phyloP scores from a whole-genome alignment of 495 filamentous ascomycete genomes.

The Podospora conica region DNA sequence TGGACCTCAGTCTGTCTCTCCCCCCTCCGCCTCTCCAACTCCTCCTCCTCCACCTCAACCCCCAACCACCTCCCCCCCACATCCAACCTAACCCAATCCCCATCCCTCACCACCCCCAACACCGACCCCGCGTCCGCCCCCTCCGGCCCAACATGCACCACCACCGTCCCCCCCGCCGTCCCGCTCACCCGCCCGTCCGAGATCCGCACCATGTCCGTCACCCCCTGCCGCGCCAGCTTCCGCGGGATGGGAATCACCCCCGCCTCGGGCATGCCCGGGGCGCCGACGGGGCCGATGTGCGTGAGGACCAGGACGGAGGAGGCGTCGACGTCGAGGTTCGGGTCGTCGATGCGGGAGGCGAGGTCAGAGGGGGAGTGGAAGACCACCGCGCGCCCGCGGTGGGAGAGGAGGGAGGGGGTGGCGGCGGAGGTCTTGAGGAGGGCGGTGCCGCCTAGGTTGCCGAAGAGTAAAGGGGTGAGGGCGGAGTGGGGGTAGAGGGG shows the following conservation, averaged over 20 bases:
- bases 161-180: slow-evolving; percentile 63
- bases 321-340: slow-evolving; percentile 43
- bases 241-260: slow-evolving; percentile 59
- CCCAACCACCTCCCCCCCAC: slow-evolving; percentile 38
- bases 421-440: slow-evolving; percentile 61
- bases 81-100: slow-evolving; percentile 53
- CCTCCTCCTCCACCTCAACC: slow-evolving; percentile 44
- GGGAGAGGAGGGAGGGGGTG: slow-evolving; percentile 42
- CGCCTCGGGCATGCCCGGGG: slow-evolving; percentile 65
- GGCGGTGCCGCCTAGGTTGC: slow-evolving; percentile 52
- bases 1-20: slow-evolving; percentile 24
- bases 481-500: slow-evolving; percentile 52
- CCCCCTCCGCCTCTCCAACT: slow-evolving; percentile 37
- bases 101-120: slow-evolving; percentile 54
- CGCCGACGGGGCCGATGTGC: slow-evolving; percentile 57
- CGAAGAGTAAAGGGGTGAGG: slow-evolving; percentile 45
- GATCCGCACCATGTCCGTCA: slow-evolving; percentile 59
- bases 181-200: slow-evolving; percentile 65
- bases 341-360: slow-evolving; percentile 51
- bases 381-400: slow-evolving; percentile 52
- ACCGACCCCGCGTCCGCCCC: slow-evolving; percentile 49
- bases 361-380: slow-evolving; percentile 54
- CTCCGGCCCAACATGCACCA: slow-evolving; percentile 60
- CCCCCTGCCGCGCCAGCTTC: slow-evolving; percentile 52
- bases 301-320: slow-evolving; percentile 55